Base-by-base conservation (phyloP, 139 green algal genomes). In the Zygnema cylindricum region DNA sequence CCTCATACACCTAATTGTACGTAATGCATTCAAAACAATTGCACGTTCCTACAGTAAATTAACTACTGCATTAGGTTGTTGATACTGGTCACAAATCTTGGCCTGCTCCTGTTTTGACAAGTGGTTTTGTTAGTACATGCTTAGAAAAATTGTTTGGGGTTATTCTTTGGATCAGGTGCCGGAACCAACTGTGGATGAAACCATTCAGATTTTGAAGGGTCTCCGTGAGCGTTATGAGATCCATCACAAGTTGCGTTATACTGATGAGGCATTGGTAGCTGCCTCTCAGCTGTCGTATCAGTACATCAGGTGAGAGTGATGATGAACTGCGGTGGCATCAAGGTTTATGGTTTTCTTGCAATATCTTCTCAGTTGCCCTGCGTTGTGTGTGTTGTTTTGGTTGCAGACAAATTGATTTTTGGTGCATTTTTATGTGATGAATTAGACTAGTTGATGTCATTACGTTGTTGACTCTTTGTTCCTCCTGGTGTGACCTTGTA, bases 171-270 rank as follows among this genome's bases (percentile, higher is more conserved):
- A 33, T 41, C 36, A 91, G 86, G 86, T 91, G 42, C 96, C 96
- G 0, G 97, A 99, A 95, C 97, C 97, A 21, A 94, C 93, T 1
- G 95, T 99, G n/a, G 97, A 98, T 1, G 97, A 99, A 95, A 97
- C 97, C 0, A 98, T 97, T 69, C 93, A 98, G 92, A 99, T 99
- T 84, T 94, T 99, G 75, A 89, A 93, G 78, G 96, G 95, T 55
- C 94, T 98, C 79, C 92, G 96, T 30, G 97, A 99, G 95, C 93
- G 97, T 0, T 99, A 99, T 85, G 97, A 99, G 95, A 90, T 94
- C 30, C 97, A 99, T 93, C 97, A 99, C 96, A 99, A 99, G 95
- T 95, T 99, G 90, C 92, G 94, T 2, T 99, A 99, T 95, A 98
- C 95, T 3, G 97, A 99, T 90, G 97, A 99, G 92, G 93, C 97